Percentiles rank a stretch among this genome's conserved stretches.
Evolutionary conservation across 1,284 basidiomycete genomes (phyloP).

Genomic region (Cryptococcus floricola): DNA sequence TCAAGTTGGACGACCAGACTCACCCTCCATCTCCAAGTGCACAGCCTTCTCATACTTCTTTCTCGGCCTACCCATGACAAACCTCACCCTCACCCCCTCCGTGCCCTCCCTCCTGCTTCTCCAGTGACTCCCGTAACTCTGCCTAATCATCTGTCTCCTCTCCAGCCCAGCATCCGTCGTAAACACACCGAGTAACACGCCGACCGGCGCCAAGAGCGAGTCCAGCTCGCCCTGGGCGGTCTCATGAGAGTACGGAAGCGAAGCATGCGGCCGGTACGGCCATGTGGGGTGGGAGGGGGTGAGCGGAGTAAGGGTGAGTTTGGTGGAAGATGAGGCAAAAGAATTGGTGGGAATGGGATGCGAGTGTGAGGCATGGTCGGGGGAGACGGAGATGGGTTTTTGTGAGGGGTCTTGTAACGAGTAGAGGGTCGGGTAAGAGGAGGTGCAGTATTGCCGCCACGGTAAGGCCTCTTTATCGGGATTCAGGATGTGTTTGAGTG

Average conservation of each 20-base stretch:
- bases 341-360: conserved; percentile 11
- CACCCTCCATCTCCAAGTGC: conserved; percentile 86
- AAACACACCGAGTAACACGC: conserved; percentile 87
- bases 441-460: conserved; percentile 88
- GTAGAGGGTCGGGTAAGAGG: conserved; percentile 49
- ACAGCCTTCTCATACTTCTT: conserved; percentile 74
- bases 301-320: conserved; percentile 27
- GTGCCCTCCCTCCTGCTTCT: conserved; percentile 73
- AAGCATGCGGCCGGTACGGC: conserved; percentile 28
- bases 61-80: conserved; percentile 82
- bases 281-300: conserved; percentile 45
- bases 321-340: conserved; percentile 11
- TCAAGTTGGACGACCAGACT: conserved; percentile 44
- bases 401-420: conserved; percentile 30
- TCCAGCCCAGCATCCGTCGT: conserved; percentile 81
- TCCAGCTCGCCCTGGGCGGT: conserved; percentile 41
- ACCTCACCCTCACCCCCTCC: conserved; percentile 81
- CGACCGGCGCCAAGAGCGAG: conserved; percentile 77
- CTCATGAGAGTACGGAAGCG: conserved; percentile 23
- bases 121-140: conserved; percentile 81
- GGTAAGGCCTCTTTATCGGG: conserved; percentile 92
- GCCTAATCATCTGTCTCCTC: conserved; percentile 81
- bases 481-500: conserved; percentile 87
- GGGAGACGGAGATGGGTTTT: conserved; percentile 4
- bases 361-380: conserved; percentile 4